A percentile compares a stretch with the other conserved stretches of the same genome.
Evolutionary conservation across 164 flowering plant species (phyloP).

Genomic region (Warburgia ugandensis): DNA sequence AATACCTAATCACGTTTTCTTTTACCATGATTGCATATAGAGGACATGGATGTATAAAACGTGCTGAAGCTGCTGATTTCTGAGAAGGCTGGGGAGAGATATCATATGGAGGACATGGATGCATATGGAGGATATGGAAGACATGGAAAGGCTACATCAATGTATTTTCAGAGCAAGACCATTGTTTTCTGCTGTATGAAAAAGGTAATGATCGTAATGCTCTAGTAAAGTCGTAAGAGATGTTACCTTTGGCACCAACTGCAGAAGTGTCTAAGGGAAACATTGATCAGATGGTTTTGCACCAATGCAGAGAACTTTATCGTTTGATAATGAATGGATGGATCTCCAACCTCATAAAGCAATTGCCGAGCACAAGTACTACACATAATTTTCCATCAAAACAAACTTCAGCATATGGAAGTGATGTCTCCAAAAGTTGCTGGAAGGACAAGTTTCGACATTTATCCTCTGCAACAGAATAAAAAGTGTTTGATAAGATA

Average conservation of each 20-base stretch:
- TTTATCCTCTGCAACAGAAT: constrained; percentile 49
- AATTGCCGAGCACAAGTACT: constrained; percentile 89
- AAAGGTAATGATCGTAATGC: background rate
- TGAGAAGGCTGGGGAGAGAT: too few species aligned
- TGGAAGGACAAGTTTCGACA: constrained; percentile 48
- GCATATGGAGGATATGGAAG: too few species aligned
- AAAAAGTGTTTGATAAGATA: too few species aligned
- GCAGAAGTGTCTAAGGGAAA: constrained; percentile 64
- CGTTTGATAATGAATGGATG: constrained; percentile 48
- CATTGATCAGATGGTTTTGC: constrained; percentile 49
- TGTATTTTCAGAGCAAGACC: too few species aligned
- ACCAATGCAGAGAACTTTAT: constrained; percentile 65
- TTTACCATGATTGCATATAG: too few species aligned
- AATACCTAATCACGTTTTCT: too few species aligned
- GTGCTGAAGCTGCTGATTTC: too few species aligned
- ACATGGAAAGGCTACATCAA: too few species aligned
- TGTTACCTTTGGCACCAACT: constrained; percentile 72
- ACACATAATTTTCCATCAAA: constrained; percentile 64
- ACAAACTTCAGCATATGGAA: constrained; percentile 79
- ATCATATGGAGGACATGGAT: too few species aligned
- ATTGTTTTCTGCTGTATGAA: too few species aligned
- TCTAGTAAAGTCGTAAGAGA: background rate
- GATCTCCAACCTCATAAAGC: constrained; percentile 94
- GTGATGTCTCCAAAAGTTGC: constrained; percentile 69
- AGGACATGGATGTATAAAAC: too few species aligned